Percentiles rank a stretch among this genome's conserved stretches.
These are phyloP conservation scores for Hymenoscyphus scutula DNA, from an alignment of 2,329 filamentous ascomycete species.

Conservation along the genomic window DNA sequence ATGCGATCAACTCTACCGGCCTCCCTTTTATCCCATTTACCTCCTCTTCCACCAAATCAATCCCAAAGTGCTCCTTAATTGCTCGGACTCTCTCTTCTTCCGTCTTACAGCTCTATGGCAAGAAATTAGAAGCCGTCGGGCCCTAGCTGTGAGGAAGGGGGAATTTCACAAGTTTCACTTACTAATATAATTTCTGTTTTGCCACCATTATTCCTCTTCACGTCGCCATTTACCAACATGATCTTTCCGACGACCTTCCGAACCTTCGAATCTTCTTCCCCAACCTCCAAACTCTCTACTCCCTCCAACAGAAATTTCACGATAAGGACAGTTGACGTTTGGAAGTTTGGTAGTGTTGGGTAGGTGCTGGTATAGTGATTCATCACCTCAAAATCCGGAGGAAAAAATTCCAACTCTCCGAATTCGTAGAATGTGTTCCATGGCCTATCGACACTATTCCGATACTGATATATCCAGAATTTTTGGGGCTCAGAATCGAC, in stretches of 20 bases:
- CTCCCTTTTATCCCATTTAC: conserved; percentile 49
- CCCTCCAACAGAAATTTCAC: conserved; percentile 53
- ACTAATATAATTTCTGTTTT: conserved; percentile 45
- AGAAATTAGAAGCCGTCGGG: neutral
- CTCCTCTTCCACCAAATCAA: conserved; percentile 51
- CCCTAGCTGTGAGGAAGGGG: neutral
- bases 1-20: neutral
- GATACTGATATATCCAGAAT: conserved; percentile 64
- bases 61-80: conserved; percentile 49
- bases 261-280: conserved; percentile 39
- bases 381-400: conserved; percentile 59
- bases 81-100: conserved; percentile 55
- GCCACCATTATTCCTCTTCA: conserved; percentile 54
- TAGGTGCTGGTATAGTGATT: conserved; percentile 55
- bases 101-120: conserved; percentile 40
- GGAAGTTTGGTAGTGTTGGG: conserved; percentile 57
- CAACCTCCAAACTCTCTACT: conserved; percentile 21
- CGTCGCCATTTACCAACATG: conserved; percentile 48
- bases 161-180: neutral
- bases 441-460: conserved; percentile 44
- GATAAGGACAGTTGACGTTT: conserved; percentile 53
- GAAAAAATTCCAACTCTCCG: conserved; percentile 61
- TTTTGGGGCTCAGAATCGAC: conserved; percentile 34
- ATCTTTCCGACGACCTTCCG: conserved; percentile 43
- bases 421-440: conserved; percentile 67